Evolutionary conservation across 2,329 filamentous ascomycete genomes (phyloP).

Genomic region (Fusarium guadeloupense): DNA sequence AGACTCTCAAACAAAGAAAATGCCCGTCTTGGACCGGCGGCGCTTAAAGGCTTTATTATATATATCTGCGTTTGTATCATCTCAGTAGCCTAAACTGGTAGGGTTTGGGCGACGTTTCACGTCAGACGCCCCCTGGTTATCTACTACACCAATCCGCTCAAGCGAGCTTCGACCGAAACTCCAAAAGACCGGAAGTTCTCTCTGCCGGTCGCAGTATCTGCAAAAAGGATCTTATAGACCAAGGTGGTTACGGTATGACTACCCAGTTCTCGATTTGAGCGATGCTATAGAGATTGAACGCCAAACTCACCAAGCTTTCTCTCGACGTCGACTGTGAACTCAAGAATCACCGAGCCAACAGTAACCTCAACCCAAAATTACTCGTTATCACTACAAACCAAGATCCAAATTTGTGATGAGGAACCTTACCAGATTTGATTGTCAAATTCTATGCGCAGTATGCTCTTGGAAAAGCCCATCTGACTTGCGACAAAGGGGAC

Average conservation of each 20-base stretch:
- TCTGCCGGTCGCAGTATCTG: constrained; percentile 25
- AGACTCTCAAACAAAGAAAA: background rate
- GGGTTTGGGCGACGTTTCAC: constrained; percentile 43
- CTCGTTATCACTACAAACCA: background rate
- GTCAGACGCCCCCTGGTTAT: constrained; percentile 30
- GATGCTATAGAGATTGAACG: background rate
- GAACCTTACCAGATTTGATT: too few species aligned
- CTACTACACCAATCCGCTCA: constrained; percentile 22
- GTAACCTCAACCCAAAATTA: background rate
- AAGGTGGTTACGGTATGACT: background rate
- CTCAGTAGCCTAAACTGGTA: constrained; percentile 21
- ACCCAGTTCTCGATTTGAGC: background rate
- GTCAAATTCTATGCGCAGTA: background rate
- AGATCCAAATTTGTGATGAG: too few species aligned
- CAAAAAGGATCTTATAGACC: background rate
- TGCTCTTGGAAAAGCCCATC: background rate
- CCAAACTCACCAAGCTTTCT: background rate
- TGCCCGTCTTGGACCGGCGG: background rate
- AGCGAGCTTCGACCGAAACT: constrained; percentile 35
- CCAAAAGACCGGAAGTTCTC: constrained; percentile 20
- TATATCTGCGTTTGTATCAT: background rate
- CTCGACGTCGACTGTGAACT: background rate
- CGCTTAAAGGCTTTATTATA: background rate
- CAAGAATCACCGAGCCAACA: background rate
- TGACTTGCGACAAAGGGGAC: constrained; percentile 8